Evolutionary conservation across 83 land plant species (phyloP).

Genomic region (Picea abies): DNA sequence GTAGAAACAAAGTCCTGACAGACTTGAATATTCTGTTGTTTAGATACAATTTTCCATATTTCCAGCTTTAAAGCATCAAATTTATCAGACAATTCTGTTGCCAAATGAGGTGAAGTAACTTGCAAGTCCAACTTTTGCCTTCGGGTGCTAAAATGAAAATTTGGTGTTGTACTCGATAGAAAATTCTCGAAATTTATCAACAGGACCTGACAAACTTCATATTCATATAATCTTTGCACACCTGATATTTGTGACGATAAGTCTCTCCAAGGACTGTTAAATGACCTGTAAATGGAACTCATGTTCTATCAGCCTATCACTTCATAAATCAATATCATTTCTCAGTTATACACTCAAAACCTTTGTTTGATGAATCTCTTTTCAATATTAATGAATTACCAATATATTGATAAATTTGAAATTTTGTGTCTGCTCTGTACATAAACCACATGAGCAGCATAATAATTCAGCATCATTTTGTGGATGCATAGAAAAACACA

Average conservation of each 20-base stretch:
- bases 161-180: neutral
- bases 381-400: neutral
- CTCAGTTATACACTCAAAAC: neutral
- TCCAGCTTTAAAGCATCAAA: constrained; percentile 3
- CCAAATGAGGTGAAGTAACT: neutral
- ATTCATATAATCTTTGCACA: constrained; percentile 3
- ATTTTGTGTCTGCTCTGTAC: neutral
- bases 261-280: constrained; percentile 3
- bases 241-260: constrained; percentile 6
- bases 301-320: neutral
- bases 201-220: constrained; percentile 8
- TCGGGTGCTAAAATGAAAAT: neutral
- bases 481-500: neutral
- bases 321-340: neutral
- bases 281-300: constrained; percentile 13
- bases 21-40: neutral
- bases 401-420: neutral
- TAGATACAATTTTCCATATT: constrained; percentile 6
- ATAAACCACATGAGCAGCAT: neutral
- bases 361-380: neutral
- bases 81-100: neutral
- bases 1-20: neutral
- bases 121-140: neutral
- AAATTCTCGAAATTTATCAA: neutral
- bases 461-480: neutral